Percentiles rank a stretch among this genome's conserved stretches.
Conservation (phyloP, 1,139 yeast genomes). For the Eremothecium cymbalariae region DNA sequence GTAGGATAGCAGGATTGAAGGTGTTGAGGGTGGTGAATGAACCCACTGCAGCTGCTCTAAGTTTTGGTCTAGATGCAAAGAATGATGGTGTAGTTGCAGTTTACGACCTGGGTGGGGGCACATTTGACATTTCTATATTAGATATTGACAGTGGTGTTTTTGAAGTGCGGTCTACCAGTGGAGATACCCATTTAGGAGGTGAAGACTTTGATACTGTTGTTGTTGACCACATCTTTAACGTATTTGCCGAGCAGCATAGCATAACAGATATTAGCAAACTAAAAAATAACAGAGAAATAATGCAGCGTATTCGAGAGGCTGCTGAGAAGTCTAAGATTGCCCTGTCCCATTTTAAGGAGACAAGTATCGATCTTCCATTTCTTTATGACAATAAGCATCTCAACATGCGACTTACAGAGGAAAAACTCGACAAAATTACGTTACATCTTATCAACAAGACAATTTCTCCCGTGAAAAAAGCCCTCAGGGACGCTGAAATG, state of each 20-base stretch:
- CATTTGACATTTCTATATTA: conserved; percentile 70
- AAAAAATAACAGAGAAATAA: conserved; percentile 21
- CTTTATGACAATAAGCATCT: conserved; percentile 45
- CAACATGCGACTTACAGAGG: conserved; percentile 46
- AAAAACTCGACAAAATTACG: conserved; percentile 56
- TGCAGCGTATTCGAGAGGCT: conserved; percentile 65
- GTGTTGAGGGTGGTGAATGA: conserved; percentile 66
- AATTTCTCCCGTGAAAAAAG: conserved; percentile 56
- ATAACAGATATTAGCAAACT: conserved; percentile 13
- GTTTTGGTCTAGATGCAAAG: conserved; percentile 53
- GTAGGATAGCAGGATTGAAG: conserved; percentile 56
- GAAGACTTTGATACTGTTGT: conserved; percentile 68
- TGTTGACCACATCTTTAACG: conserved; percentile 44
- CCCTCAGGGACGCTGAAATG: conserved; percentile 63
- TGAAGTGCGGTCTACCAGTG: conserved; percentile 76
- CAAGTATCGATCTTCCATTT: conserved; percentile 59
- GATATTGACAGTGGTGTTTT: conserved; percentile 78
- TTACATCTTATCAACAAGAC: conserved; percentile 53
- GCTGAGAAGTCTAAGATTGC: conserved; percentile 68
- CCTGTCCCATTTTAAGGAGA: conserved; percentile 49
- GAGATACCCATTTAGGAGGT: conserved; percentile 78
- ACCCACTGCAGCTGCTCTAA: conserved; percentile 78
- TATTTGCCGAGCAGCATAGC: conserved; percentile 36
- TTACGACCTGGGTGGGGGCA: conserved; percentile 78
- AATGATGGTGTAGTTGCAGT: conserved; percentile 62